These are phyloP conservation scores for Monilinia fructigena DNA, from an alignment of 2,329 filamentous ascomycete species.

Conservation along the genomic window DNA sequence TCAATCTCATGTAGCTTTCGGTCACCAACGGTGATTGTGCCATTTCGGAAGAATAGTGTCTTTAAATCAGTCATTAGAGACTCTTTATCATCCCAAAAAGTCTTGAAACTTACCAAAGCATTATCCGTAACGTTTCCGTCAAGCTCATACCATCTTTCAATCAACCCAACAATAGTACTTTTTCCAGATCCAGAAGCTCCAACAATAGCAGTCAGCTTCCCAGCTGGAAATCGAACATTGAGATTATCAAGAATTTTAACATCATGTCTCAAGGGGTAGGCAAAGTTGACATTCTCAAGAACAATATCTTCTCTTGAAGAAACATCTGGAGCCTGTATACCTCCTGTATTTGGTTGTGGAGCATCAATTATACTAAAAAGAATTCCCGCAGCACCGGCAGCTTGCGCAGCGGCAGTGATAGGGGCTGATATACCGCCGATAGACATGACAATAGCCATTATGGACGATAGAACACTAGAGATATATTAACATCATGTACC, in stretches of 20 bases:
- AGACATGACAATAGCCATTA: constrained; percentile 47
- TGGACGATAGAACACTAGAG: constrained; percentile 43
- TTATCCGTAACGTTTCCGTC: constrained; percentile 41
- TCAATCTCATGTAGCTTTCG: constrained; percentile 27
- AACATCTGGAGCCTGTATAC: constrained; percentile 50
- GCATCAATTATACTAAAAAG: constrained; percentile 43
- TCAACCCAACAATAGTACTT: constrained; percentile 68
- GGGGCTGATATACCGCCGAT: constrained; percentile 58
- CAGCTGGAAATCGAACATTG: constrained; percentile 57
- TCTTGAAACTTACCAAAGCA: constrained; percentile 27
- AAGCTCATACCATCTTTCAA: constrained; percentile 71
- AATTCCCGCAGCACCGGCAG: constrained; percentile 42
- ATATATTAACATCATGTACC: constrained; percentile 42
- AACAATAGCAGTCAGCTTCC: constrained; percentile 71
- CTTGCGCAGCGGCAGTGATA: constrained; percentile 50
- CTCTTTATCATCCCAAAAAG: background rate
- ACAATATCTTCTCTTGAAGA: constrained; percentile 54
- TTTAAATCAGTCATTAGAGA: constrained; percentile 7
- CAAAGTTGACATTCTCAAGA: constrained; percentile 66
- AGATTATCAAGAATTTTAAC: constrained; percentile 62
- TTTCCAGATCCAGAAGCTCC: constrained; percentile 73
- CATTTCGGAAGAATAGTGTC: constrained; percentile 33
- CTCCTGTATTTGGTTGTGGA: constrained; percentile 42
- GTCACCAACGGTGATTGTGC: constrained; percentile 29
- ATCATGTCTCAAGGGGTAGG: constrained; percentile 66